Evolutionary conservation across 2,329 filamentous ascomycete genomes (phyloP).

Genomic region (Neonectria coccinea): DNA sequence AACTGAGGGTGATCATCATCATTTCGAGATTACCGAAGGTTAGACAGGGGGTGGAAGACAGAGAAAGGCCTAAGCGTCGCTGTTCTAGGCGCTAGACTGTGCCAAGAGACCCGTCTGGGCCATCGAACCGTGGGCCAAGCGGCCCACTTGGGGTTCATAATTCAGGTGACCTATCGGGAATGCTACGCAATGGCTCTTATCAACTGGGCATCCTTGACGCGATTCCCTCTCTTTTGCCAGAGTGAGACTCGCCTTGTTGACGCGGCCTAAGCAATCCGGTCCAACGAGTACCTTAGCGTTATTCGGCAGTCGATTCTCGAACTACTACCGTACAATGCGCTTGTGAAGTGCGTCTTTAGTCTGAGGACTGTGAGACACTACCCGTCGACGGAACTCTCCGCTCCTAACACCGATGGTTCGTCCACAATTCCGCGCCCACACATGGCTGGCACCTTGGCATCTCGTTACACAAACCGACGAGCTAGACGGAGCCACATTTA

Average conservation of each 20-base stretch:
- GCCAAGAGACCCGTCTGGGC: neutral
- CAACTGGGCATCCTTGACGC: neutral
- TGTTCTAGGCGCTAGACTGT: neutral
- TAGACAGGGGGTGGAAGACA: neutral
- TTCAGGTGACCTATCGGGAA: neutral
- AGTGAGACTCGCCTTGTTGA: neutral
- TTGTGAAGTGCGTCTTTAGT: no score
- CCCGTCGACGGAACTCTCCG: neutral
- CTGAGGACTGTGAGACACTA: no score
- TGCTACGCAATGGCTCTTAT: neutral
- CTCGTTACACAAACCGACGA: neutral
- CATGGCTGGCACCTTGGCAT: neutral
- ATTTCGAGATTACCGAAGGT: neutral
- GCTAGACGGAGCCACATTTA: neutral
- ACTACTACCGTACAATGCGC: neutral
- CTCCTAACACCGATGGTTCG: neutral
- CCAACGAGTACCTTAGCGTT: neutral
- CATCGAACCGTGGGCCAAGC: neutral
- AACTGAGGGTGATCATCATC: neutral
- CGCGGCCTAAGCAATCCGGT: neutral
- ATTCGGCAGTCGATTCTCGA: neutral
- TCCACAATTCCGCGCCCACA: neutral
- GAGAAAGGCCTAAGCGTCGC: neutral
- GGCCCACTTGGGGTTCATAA: neutral
- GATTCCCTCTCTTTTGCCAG: neutral